Percentiles rank a stretch among this genome's conserved stretches.
Evolutionary conservation across 805 yeast genomes (phyloP).

Genomic region (Yarrowia sp.): DNA sequence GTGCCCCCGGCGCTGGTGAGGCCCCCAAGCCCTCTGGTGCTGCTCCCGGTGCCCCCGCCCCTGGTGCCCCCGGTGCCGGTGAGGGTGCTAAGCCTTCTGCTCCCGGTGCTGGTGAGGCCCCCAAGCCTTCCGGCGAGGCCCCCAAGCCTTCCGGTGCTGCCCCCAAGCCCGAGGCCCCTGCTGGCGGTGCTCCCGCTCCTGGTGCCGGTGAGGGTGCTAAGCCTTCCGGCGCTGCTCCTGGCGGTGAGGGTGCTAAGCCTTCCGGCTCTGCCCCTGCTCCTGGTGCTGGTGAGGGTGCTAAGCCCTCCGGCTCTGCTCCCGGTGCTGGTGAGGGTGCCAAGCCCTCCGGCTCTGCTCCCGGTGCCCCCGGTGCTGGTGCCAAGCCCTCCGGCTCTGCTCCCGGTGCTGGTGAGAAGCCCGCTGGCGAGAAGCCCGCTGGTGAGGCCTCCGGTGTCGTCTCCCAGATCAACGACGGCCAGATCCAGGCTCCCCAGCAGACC

Average conservation of each 20-base stretch:
- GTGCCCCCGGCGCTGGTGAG: constrained; percentile 16
- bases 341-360: constrained; percentile 6
- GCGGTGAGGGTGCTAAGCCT: constrained; percentile 14
- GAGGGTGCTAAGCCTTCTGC: background rate
- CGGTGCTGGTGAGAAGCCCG: constrained; percentile 6
- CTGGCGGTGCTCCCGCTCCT: background rate
- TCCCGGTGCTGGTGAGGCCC: constrained; percentile 12
- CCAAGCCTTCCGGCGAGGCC: too few relatives aligned
- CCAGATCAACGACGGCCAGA: constrained; percentile 27
- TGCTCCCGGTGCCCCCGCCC: constrained; percentile 2
- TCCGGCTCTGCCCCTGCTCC: constrained; percentile 10
- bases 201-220: constrained; percentile 11
- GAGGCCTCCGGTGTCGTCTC: constrained; percentile 16
- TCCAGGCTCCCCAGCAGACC: constrained; percentile 32
- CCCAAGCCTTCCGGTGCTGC: background rate
- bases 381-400: background rate
- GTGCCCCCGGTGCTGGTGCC: background rate
- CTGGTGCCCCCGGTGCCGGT: constrained; percentile 1
- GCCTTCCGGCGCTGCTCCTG: background rate
- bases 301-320: constrained; percentile 5
- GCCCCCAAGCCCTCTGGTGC: constrained; percentile 12
- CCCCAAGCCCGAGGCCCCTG: background rate
- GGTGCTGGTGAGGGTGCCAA: constrained; percentile 6
- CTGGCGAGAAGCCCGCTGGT: constrained; percentile 3
- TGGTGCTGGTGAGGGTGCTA: background rate